Percentiles rank a stretch among this genome's conserved stretches.
These are phyloP conservation scores for Rhodotorula kratochvilovae DNA, from an alignment of 768 basidiomycete genomes.

Conservation along the genomic window DNA sequence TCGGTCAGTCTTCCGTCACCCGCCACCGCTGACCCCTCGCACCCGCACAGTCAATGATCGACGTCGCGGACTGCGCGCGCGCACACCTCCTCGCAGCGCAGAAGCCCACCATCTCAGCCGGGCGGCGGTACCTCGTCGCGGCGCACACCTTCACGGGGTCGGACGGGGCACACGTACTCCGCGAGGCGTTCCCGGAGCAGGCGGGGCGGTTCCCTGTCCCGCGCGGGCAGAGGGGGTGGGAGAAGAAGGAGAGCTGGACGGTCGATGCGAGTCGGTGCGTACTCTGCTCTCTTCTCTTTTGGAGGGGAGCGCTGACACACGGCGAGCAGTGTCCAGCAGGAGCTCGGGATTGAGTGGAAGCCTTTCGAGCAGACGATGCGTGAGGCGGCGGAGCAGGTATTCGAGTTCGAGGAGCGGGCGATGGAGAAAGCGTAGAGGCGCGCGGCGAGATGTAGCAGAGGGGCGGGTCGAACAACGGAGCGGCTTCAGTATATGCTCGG, in stretches of 20 bases:
- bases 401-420: not conserved
- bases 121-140: conserved; percentile 15
- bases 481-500: too few species aligned
- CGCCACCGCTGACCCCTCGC: not conserved
- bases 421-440: too few species aligned
- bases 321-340: not conserved
- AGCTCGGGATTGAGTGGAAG: conserved; percentile 1
- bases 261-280: conserved; percentile 2
- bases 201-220: not conserved
- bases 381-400: not conserved
- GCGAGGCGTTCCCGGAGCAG: conserved; percentile 10
- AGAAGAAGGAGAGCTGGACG: not conserved
- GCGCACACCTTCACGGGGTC: not conserved
- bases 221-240: not conserved
- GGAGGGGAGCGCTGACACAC: not conserved
- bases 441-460: too few species aligned
- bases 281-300: not conserved
- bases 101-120: not conserved
- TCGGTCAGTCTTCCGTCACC: not conserved
- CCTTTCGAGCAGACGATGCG: conserved; percentile 1
- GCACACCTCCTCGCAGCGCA: conserved; percentile 13
- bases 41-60: conserved; percentile 5
- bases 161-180: not conserved
- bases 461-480: too few species aligned
- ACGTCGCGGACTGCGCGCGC: conserved; percentile 5